phyloP scores from a whole-genome alignment of 306 rosid species.

The Quercus suber region DNA sequence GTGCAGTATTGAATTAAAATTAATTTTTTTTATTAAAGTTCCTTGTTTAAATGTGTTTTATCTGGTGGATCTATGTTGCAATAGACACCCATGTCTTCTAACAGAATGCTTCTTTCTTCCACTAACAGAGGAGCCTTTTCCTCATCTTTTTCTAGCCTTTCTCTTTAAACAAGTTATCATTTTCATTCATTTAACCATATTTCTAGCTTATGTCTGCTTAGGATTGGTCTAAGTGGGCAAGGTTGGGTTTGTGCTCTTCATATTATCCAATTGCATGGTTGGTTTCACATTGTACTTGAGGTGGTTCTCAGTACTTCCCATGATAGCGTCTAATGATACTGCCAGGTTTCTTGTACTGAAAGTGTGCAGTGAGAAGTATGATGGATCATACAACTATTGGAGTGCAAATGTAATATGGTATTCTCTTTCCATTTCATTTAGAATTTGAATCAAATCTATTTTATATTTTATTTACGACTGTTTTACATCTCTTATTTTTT shows the following conservation, averaged over 20 bases:
- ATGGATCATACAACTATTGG: too few relatives aligned
- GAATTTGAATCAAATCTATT: too few relatives aligned
- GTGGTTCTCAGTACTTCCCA: conserved; percentile 35
- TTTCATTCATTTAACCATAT: background rate
- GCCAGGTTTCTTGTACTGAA: too few relatives aligned
- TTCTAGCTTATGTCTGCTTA: background rate
- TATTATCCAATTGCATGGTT: background rate
- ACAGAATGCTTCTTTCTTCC: too few relatives aligned
- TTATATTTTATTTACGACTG: too few relatives aligned
- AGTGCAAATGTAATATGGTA: too few relatives aligned
- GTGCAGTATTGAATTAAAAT: background rate
- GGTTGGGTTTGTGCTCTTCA: background rate
- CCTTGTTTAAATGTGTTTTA: background rate
- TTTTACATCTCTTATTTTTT: too few relatives aligned
- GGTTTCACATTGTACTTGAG: background rate
- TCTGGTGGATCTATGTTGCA: background rate
- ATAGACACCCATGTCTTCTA: background rate
- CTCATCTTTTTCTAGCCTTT: too few relatives aligned
- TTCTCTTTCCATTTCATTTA: too few relatives aligned
- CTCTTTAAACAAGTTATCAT: background rate
- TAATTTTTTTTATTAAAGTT: background rate
- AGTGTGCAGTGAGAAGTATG: too few relatives aligned
- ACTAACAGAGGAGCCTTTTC: background rate
- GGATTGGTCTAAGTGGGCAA: background rate
- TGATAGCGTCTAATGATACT: too few relatives aligned